Evolutionary conservation across 768 basidiomycete species (phyloP).

Genomic region (Gloeopeniophorella convolvens): DNA sequence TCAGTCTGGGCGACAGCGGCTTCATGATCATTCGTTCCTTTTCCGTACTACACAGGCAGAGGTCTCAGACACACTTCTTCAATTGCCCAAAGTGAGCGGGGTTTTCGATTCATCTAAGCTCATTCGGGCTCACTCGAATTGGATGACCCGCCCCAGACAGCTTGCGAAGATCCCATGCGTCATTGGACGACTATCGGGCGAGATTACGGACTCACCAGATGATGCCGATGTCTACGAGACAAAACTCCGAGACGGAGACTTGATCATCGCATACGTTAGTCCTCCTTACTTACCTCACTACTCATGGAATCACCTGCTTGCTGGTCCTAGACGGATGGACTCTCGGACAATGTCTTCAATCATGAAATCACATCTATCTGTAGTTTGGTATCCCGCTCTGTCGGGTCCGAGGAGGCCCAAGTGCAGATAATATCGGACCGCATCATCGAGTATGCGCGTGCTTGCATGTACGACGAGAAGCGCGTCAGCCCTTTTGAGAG

Average conservation of each 20-base stretch:
- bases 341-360: conserved; percentile 56
- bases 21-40: conserved; percentile 66
- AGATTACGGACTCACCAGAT: conserved; percentile 33
- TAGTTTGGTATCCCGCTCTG: conserved; percentile 42
- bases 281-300: neutral
- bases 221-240: conserved; percentile 41
- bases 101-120: no score
- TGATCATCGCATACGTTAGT: conserved; percentile 44
- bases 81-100: conserved; percentile 44
- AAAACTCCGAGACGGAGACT: conserved; percentile 46
- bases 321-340: conserved; percentile 47
- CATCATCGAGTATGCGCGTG: conserved; percentile 59
- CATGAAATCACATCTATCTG: conserved; percentile 67
- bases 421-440: conserved; percentile 69
- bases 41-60: conserved; percentile 46
- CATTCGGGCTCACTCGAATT: neutral
- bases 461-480: conserved; percentile 61
- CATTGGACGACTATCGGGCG: conserved; percentile 21
- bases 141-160: conserved; percentile 25
- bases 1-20: conserved; percentile 74
- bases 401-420: conserved; percentile 45
- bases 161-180: conserved; percentile 31
- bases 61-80: conserved; percentile 39
- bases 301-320: neutral
- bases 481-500: conserved; percentile 72